A percentile compares a stretch with the other conserved stretches of the same genome.
Evolutionary conservation across 2,329 filamentous ascomycete genomes (phyloP).

Genomic region (Eurotiales sp.): DNA sequence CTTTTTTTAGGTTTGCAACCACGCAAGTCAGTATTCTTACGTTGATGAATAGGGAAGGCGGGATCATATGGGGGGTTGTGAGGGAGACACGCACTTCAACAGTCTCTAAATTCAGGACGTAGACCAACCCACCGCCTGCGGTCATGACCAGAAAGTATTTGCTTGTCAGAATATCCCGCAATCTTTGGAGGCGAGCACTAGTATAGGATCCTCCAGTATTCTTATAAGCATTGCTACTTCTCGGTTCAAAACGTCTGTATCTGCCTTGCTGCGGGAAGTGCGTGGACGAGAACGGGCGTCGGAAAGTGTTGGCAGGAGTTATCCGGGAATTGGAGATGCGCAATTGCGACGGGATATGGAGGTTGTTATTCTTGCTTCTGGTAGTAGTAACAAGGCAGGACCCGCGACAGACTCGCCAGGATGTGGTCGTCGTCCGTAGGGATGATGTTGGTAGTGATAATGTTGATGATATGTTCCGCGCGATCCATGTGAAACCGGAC

Average conservation of each 20-base stretch:
- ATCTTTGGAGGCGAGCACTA: background rate
- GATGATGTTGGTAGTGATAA: too few relatives aligned
- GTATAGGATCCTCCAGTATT: too few relatives aligned
- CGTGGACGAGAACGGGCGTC: background rate
- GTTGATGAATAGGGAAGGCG: background rate
- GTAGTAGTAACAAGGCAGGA: too few relatives aligned
- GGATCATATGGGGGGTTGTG: too few relatives aligned
- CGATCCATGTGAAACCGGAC: too few relatives aligned
- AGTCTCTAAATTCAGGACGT: conserved; percentile 54
- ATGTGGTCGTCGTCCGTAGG: too few relatives aligned
- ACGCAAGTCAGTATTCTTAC: conserved; percentile 2
- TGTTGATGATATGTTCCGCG: too few relatives aligned
- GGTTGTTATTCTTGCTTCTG: background rate
- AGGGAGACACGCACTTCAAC: conserved; percentile 42
- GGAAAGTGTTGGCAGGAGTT: background rate
- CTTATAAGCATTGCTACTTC: too few relatives aligned
- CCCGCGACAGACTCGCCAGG: too few relatives aligned
- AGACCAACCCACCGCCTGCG: conserved; percentile 30
- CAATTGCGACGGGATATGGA: too few relatives aligned
- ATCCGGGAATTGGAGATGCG: too few relatives aligned
- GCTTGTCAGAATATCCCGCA: background rate
- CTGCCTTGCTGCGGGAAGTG: background rate
- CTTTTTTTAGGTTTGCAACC: conserved; percentile 23
- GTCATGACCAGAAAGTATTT: background rate
- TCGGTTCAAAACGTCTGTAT: background rate